Conservation (phyloP, 1,284 basidiomycete genomes). For the Ceratobasidium theobromae region DNA sequence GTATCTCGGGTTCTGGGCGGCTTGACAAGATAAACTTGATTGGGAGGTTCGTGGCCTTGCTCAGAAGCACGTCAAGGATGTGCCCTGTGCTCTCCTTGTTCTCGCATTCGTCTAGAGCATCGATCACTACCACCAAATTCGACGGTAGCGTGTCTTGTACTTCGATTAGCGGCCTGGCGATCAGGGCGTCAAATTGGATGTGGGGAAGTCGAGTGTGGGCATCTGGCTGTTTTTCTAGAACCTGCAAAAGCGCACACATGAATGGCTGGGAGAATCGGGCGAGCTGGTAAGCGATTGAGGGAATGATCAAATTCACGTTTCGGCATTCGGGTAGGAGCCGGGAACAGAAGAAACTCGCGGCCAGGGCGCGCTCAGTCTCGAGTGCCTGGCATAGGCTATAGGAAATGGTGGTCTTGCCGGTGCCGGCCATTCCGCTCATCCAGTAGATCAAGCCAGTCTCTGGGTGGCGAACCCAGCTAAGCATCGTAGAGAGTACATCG, state of each 20-base stretch:
- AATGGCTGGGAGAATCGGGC: neutral
- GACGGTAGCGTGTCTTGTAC: neutral
- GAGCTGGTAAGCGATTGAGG: neutral
- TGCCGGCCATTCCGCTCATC: neutral
- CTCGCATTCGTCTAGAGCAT: constrained; percentile 31
- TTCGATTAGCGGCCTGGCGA: neutral
- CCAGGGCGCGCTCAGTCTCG: neutral
- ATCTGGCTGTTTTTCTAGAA: neutral
- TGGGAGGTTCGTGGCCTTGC: neutral
- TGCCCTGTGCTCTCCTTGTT: neutral
- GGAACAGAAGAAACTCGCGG: neutral
- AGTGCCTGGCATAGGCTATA: neutral
- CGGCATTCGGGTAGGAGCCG: neutral
- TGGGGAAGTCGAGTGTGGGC: neutral
- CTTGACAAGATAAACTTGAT: constrained; percentile 32
- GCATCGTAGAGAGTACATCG: neutral
- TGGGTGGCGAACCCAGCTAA: neutral
- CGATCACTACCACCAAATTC: constrained; percentile 9
- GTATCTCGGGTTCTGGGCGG: constrained; percentile 12
- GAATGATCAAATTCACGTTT: neutral
- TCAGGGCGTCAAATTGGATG: neutral
- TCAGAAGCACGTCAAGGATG: neutral
- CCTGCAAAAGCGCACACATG: neutral
- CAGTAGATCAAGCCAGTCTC: neutral
- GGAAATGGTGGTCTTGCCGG: neutral